phyloP scores from a whole-genome alignment of 2,329 filamentous ascomycete species.

The Coniochaeta sp. region DNA sequence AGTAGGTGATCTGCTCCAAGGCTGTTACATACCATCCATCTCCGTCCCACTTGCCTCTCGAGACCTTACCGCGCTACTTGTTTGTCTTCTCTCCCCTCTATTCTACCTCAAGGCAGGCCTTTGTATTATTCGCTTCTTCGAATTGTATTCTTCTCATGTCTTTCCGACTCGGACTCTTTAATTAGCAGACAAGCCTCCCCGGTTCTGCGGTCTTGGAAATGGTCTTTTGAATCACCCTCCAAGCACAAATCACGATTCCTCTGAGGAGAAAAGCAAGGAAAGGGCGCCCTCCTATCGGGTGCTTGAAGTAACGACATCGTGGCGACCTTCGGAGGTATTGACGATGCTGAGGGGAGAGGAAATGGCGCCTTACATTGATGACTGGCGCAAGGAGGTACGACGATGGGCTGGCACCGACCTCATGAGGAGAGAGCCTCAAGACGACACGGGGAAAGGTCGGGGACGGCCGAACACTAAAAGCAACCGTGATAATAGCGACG shows the following conservation, averaged over 20 bases:
- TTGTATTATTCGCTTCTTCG: conserved; percentile 9
- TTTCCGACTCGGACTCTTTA: neutral
- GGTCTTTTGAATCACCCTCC: neutral
- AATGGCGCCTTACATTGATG: conserved; percentile 18
- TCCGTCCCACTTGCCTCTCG: conserved; percentile 5
- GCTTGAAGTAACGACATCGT: conserved; percentile 9
- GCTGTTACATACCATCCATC: conserved; percentile 9
- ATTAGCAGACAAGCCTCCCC: neutral
- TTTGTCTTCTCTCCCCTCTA: conserved; percentile 8
- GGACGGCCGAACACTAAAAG: conserved; percentile 4
- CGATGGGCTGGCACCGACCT: conserved; percentile 7
- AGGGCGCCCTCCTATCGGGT: conserved; percentile 7
- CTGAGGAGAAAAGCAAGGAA: neutral
- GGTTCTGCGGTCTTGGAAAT: neutral
- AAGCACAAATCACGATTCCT: neutral
- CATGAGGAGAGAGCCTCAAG: neutral
- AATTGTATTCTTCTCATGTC: conserved; percentile 2
- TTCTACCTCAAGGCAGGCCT: conserved; percentile 16
- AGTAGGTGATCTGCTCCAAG: conserved; percentile 9
- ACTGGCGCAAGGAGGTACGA: conserved; percentile 6
- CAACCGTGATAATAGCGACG: neutral
- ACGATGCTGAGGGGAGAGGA: conserved; percentile 17
- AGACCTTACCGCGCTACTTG: neutral
- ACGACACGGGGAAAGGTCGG: conserved; percentile 6
- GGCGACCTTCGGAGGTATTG: conserved; percentile 8